Base-by-base conservation (phyloP, 1,284 basidiomycete species). In the Athelia psychrophila region DNA sequence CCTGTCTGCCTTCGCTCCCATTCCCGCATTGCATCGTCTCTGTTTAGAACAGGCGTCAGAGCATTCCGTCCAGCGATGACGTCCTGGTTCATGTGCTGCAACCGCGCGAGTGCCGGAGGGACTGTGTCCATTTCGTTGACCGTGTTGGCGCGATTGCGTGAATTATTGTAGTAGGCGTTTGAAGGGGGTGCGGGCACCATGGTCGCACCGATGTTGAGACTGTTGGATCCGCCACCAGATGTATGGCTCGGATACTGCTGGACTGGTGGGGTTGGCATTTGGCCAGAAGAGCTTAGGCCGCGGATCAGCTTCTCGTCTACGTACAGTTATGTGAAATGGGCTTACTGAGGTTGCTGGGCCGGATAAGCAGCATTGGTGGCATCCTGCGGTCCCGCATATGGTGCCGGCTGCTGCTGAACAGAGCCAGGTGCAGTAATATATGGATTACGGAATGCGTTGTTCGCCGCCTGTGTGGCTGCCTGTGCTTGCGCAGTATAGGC, bases 51-150 rank as follows among this genome's bases (percentile, higher is more conserved):
- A 1, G 93, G 93, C 18, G 92, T 95, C 64, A 94, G 70, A 19
- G 90, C 86, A 63, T 89, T 93, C 56, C 87, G 81, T 36, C 86
- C 89, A 36, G 79, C 80, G 50, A 92, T 91, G 51, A 90, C 84
- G 64, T 95, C 90, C 58, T 92, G 84, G 49, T 91, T 92, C 83
- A 95, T 92, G 51, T 92, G 90, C 49, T 93, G 90, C 58, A 95
- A 69, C 20, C 93, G 80, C 15, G 93, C 93, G 47, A 98, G 75
- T 48, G 94, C 93, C 13, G 95, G 93, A 19, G 96, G 96, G 18
- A 98, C 87, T 54, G 85, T 80, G 63, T 96, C 94, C 81, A 93
- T 86, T 64, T 84, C 87, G 63, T 90, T 88, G 70, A 95, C 90
- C 27, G 95, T 97, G 67, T 95, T 95, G 12, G 93, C 90, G 23